Evolutionary conservation across 2,329 filamentous ascomycete genomes (phyloP).

Genomic region (Fusarium tuaranense): DNA sequence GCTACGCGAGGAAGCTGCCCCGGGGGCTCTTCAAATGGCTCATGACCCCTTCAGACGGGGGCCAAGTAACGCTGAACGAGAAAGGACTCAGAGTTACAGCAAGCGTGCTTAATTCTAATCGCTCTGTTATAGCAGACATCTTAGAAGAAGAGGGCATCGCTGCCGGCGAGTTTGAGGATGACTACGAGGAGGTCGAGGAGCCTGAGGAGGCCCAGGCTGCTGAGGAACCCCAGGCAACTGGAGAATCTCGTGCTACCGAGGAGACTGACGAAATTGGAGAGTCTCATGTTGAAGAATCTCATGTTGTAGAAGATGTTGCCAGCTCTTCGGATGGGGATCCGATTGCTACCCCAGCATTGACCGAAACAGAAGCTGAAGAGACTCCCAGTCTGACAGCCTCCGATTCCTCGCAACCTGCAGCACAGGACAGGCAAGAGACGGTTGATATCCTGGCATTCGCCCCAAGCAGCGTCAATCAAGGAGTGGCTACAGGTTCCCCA

Average conservation of each 20-base stretch:
- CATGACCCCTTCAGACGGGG: neutral
- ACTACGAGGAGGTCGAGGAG: neutral
- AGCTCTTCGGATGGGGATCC: neutral
- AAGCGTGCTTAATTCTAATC: neutral
- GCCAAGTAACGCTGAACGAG: neutral
- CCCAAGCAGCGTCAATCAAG: too few species aligned
- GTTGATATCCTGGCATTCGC: too few species aligned
- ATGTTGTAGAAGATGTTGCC: neutral
- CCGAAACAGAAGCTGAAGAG: neutral
- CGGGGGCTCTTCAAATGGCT: conserved; percentile 9
- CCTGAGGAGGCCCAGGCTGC: neutral
- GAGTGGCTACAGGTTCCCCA: too few species aligned
- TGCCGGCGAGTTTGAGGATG: neutral
- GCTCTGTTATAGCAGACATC: neutral
- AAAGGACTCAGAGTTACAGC: neutral
- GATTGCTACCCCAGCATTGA: neutral
- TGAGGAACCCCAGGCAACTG: neutral
- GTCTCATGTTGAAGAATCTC: neutral
- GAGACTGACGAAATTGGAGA: neutral
- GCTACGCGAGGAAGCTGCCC: conserved; percentile 13
- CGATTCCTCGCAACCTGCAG: neutral
- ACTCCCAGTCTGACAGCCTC: neutral
- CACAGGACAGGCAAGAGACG: too few species aligned
- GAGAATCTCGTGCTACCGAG: too few species aligned
- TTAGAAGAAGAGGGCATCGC: conserved; percentile 1